Conservation (phyloP, 768 basidiomycete species). For the Naganishia vishniacii region DNA sequence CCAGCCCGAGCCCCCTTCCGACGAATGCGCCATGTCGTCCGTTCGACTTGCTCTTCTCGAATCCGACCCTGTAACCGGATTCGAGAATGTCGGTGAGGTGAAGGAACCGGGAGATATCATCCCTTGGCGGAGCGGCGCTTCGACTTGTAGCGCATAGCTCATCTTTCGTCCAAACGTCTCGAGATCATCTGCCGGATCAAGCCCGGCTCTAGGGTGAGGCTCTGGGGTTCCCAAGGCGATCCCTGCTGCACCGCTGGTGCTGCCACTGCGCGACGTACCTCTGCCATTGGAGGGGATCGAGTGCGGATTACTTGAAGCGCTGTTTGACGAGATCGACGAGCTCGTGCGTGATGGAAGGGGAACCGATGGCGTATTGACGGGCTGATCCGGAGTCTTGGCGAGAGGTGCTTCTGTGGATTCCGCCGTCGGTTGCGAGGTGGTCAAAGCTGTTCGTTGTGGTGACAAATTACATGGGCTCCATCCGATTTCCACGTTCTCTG, state of each 20-base stretch:
- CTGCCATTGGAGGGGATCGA: background rate
- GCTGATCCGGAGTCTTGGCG: background rate
- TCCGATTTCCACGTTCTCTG: background rate
- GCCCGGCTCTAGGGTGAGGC: background rate
- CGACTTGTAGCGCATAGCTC: slow-evolving; percentile 14
- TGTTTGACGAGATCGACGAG: slow-evolving; percentile 3
- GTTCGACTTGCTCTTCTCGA: background rate
- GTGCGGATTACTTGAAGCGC: background rate
- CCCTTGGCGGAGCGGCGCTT: background rate
- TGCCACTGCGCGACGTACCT: background rate
- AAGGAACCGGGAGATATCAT: background rate
- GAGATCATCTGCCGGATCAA: background rate
- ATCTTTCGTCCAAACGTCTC: background rate
- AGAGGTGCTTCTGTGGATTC: no score
- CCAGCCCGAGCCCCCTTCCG: background rate
- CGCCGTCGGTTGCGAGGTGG: no score
- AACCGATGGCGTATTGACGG: background rate
- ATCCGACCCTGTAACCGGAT: background rate
- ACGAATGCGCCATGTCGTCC: background rate
- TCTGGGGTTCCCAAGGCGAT: background rate
- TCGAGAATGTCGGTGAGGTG: background rate
- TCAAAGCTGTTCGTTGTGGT: no score
- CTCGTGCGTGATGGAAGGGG: background rate
- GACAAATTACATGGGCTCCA: background rate
- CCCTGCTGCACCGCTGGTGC: background rate